Conservation (phyloP, 495 filamentous ascomycete genomes). For the Penicillium bialowiezense region DNA sequence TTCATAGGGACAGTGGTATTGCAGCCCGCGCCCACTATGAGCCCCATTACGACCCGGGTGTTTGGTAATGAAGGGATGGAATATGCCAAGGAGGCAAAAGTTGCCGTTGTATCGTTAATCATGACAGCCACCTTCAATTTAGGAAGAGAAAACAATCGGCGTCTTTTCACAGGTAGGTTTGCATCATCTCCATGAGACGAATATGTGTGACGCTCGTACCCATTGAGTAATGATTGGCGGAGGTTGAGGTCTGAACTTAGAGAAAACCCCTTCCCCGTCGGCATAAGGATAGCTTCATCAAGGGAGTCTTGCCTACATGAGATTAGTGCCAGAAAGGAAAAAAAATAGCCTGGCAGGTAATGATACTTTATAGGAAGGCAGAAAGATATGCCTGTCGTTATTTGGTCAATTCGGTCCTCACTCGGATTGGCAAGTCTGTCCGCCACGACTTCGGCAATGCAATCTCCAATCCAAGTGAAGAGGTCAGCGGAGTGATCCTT, state of each 20-base stretch:
- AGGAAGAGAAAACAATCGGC: slow-evolving; percentile 49
- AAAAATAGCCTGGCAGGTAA: not conserved
- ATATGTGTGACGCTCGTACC: slow-evolving; percentile 56
- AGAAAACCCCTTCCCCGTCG: slow-evolving; percentile 80
- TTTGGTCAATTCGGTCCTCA: slow-evolving; percentile 38
- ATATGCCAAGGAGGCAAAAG: slow-evolving; percentile 69
- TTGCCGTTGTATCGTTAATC: slow-evolving; percentile 73
- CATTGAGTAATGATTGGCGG: slow-evolving; percentile 58
- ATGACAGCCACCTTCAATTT: slow-evolving; percentile 64
- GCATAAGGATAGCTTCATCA: slow-evolving; percentile 68
- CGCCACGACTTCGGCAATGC: slow-evolving; percentile 65
- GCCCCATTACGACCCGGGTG: slow-evolving; percentile 67
- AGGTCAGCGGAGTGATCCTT: slow-evolving; percentile 63
- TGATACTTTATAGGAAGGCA: slow-evolving; percentile 74
- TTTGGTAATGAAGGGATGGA: slow-evolving; percentile 51
- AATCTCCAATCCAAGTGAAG: slow-evolving; percentile 71
- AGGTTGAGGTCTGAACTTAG: slow-evolving; percentile 65
- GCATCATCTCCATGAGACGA: slow-evolving; percentile 22
- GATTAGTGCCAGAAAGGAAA: not conserved
- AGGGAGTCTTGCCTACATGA: slow-evolving; percentile 60
- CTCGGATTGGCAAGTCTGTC: slow-evolving; percentile 34
- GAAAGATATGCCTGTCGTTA: slow-evolving; percentile 73
- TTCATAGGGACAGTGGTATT: slow-evolving; percentile 72
- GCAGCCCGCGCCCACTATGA: slow-evolving; percentile 74
- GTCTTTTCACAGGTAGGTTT: slow-evolving; percentile 24